Percentiles rank a stretch among this genome's conserved stretches.
phyloP scores from a whole-genome alignment of 2,329 filamentous ascomycete genomes.

The Arthrobotrys megalospora region DNA sequence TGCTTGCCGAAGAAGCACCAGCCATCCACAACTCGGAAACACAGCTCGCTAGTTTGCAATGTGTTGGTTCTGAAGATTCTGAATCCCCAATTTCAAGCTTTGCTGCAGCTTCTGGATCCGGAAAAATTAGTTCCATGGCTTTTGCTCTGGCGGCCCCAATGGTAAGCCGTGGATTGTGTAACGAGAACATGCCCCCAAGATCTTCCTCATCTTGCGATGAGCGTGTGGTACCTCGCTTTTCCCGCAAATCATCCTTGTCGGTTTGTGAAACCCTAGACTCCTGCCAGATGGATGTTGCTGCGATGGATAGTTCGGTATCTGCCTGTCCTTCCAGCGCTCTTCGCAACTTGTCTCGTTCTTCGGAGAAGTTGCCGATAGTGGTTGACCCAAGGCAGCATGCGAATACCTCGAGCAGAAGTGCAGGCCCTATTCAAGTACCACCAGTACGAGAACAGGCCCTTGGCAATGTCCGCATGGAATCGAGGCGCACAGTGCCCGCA shows the following conservation, averaged over 20 bases:
- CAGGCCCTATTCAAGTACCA: conserved; percentile 7
- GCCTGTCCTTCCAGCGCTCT: conserved; percentile 20
- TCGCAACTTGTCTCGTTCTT: conserved; percentile 24
- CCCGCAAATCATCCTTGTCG: conserved; percentile 53
- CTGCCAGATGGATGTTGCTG: conserved; percentile 36
- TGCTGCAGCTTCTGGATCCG: not conserved
- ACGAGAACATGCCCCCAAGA: conserved; percentile 47
- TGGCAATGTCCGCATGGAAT: conserved; percentile 22
- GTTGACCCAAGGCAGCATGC: conserved; percentile 29
- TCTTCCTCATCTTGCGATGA: conserved; percentile 25
- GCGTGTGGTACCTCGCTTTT: conserved; percentile 16
- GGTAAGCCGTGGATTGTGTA: conserved; percentile 34
- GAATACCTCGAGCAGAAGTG: not conserved
- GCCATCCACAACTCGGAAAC: conserved; percentile 6
- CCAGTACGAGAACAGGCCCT: conserved; percentile 30
- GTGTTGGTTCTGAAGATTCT: not conserved
- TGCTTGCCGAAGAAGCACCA: conserved; percentile 37
- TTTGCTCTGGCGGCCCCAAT: conserved; percentile 42
- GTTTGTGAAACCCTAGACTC: conserved; percentile 48
- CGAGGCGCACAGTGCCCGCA: conserved; percentile 16
- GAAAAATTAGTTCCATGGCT: conserved; percentile 49
- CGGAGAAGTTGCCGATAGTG: conserved; percentile 28
- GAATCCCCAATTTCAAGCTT: conserved; percentile 8
- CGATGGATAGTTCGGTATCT: conserved; percentile 23
- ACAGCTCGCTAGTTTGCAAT: conserved; percentile 1